Evolutionary conservation across 768 basidiomycete species (phyloP).

Genomic region (Tulasnella calospora): DNA sequence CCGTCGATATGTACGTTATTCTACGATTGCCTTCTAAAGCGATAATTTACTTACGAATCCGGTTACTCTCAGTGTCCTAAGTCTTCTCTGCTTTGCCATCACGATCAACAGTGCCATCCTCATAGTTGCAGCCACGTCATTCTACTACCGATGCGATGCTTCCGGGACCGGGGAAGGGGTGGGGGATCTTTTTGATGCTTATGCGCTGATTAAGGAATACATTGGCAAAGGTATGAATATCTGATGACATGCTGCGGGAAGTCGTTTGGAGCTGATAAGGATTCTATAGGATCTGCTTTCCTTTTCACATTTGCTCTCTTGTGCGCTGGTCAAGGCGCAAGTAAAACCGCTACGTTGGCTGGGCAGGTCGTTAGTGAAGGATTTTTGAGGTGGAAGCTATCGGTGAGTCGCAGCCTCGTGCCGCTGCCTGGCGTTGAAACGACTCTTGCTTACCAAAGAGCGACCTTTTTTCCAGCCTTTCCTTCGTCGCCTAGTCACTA

Average conservation of each 20-base stretch:
- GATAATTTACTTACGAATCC: neutral
- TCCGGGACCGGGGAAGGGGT: neutral
- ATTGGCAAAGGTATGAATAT: neutral
- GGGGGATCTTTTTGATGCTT: constrained; percentile 19
- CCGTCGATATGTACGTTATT: neutral
- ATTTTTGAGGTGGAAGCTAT: constrained; percentile 42
- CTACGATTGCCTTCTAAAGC: too few species aligned
- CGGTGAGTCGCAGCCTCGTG: constrained; percentile 4
- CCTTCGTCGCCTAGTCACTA: constrained; percentile 40
- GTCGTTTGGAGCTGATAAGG: too few species aligned
- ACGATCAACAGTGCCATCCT: constrained; percentile 33
- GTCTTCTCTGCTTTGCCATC: constrained; percentile 14
- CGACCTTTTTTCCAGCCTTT: constrained; percentile 33
- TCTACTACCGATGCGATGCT: constrained; percentile 35
- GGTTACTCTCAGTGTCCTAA: neutral
- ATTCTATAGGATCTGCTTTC: constrained; percentile 36
- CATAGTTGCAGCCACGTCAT: constrained; percentile 41
- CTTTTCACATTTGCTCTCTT: constrained; percentile 46
- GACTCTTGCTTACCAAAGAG: neutral
- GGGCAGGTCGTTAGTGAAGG: constrained; percentile 46
- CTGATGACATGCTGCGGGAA: neutral
- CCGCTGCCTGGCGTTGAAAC: neutral
- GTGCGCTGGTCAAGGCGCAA: constrained; percentile 42
- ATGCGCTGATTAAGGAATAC: constrained; percentile 14
- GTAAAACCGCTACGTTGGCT: constrained; percentile 42